Percentiles rank a stretch among this genome's conserved stretches.
Conservation (phyloP, 2,329 filamentous ascomycete species). For the Pestalotiopsis sp. region DNA sequence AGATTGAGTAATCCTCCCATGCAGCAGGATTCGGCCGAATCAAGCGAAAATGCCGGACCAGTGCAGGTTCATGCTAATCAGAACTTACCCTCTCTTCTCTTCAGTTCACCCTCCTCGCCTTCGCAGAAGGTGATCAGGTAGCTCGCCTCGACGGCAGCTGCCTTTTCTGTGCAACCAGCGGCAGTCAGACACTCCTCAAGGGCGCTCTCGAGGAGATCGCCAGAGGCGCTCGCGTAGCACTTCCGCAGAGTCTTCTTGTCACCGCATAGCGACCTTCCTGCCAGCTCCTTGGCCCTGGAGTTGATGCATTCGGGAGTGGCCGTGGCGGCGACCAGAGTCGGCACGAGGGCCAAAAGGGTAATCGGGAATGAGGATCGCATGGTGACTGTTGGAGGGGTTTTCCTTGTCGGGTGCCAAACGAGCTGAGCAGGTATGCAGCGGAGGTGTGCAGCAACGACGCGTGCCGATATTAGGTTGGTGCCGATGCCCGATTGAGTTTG, state of each 20-base stretch:
- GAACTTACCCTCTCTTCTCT: neutral
- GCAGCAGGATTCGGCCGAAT: neutral
- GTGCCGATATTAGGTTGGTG: neutral
- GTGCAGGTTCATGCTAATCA: neutral
- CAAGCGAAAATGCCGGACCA: neutral
- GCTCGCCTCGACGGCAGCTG: slow-evolving; percentile 33
- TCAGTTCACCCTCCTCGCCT: slow-evolving; percentile 4
- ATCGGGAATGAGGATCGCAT: slow-evolving; percentile 13
- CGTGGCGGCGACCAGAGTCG: slow-evolving; percentile 11
- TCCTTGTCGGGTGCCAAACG: neutral
- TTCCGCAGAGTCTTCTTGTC: slow-evolving; percentile 38
- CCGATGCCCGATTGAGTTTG: neutral
- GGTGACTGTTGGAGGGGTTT: neutral
- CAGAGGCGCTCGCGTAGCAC: slow-evolving; percentile 40
- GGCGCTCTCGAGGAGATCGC: slow-evolving; percentile 28
- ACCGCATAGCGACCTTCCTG: slow-evolving; percentile 43
- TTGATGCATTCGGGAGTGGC: slow-evolving; percentile 38
- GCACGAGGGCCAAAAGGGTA: slow-evolving; percentile 12
- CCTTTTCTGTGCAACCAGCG: slow-evolving; percentile 36
- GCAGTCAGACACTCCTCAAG: slow-evolving; percentile 38
- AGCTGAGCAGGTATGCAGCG: neutral
- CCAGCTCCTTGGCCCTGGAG: slow-evolving; percentile 37
- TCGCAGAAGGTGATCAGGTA: slow-evolving; percentile 35
- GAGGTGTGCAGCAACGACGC: neutral
- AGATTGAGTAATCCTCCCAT: neutral